Base-by-base conservation (phyloP, 345 rosid genomes). In the Orychophragmus violaceus region DNA sequence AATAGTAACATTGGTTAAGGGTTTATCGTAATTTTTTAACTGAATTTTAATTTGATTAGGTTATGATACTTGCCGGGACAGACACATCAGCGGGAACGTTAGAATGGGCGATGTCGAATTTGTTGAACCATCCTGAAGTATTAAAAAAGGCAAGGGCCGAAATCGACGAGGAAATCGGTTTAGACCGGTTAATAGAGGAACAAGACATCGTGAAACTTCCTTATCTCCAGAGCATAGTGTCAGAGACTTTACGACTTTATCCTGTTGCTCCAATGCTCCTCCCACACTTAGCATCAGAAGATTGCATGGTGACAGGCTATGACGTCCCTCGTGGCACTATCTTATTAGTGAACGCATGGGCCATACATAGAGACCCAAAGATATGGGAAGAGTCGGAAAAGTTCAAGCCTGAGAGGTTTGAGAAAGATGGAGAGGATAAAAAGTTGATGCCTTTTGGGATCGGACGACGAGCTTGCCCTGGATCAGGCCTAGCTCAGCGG, bases 361-460 rank as follows among this genome's bases (percentile, higher is more conserved):
- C 64, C 11, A 68, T 68, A 11, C 56, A 68, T 32, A 45, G 56
- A 57, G 64, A 68, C 29, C 48, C 72, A 16, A 33, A 32, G 0
- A 23, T 45, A 28, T 68, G 72, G 72, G 64, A 68, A 58, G 65
- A 68, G 28, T 3, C 72, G 1, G 72, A 33, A 24, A 68, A 33
- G 37, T 68, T 68, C 42, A 68, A 24, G 57, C 72, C 64, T 0
- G 72, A 57, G 48, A 68, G 72, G 65, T 68, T 58, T 33, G 49
- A 58, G 48, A 58, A 68, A 14, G 21, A 58, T 33, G 77, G 46
- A 0, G 75, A 59, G 17, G 55, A 69, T 8, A 36, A 46, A 5
- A 83, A 74, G 56, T 9, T 73, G 18, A 11, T 81, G 66, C 46
- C 81, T 0, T 81, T 81, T 22, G 83, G 85, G 42, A 80, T 58